Base-by-base conservation (phyloP, 2,329 filamentous ascomycete genomes). In the Beauveria australis region DNA sequence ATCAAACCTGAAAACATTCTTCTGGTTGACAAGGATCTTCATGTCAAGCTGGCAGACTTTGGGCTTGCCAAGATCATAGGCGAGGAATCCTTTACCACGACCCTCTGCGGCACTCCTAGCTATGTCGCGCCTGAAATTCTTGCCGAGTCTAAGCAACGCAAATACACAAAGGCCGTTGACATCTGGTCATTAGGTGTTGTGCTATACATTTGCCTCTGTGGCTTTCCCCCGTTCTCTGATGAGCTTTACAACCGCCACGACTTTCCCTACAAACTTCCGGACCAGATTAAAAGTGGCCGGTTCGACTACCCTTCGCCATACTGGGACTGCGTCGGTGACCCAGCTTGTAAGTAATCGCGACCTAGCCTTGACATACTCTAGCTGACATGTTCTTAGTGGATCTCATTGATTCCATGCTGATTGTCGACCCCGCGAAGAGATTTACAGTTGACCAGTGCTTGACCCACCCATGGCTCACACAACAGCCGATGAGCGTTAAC, bases 1-100 rank as follows among this genome's bases (percentile, higher is more conserved):
- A 97, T 99, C 75, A 97, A 97, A 74, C 93, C 92, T 0, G 93
- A 97, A 71, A 97, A 97, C 69, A 97, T 99, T 40, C 77, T 99
- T 9, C 78, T 99, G 41, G 86, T 89, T 5, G 91, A 97, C 74
- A 91, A 91, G 69, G 82, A 94, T 40, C 77, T 97, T 30, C 87
- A 87, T 62, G 88, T 96, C 64, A 99, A 99, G 75, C 78, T 99
- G 63, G 94, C 92, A 22, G 94, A 99, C 74, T 99, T 99, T 74
- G 94, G 94, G 51, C 81, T 99, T 43, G 93, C 94, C 47, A 99
- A 99, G 76, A 97, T 99, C 66, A 96, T 99, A 66, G 95, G 95
- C 64, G 94, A 99, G 72, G 92, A 97, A 71, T 97, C 93, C 0
- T 99, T 99, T 71, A 97, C 94, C 1, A 97, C 92, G 0, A 97